phyloP scores from a whole-genome alignment of 2,329 filamentous ascomycete species.

The Talaromyces amestolkiae region DNA sequence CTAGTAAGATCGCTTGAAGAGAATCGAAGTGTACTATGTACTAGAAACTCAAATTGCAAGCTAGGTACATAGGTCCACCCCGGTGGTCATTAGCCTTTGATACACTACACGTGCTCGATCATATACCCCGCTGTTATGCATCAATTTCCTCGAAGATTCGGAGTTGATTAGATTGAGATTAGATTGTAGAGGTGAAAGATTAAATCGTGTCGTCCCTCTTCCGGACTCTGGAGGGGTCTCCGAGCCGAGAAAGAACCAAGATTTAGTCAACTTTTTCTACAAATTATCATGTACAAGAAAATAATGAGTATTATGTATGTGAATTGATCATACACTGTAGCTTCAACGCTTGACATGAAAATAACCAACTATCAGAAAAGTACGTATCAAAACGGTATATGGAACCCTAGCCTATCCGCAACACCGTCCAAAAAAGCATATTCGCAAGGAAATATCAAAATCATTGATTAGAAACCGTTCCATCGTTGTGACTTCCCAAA shows the following conservation, averaged over 20 bases:
- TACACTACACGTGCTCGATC: neutral
- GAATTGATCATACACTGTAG: neutral
- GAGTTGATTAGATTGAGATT: no score
- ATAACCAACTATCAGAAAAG: neutral
- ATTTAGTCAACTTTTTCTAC: neutral
- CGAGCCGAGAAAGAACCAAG: neutral
- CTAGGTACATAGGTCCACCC: neutral
- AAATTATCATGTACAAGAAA: neutral
- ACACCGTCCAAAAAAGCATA: neutral
- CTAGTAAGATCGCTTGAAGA: neutral
- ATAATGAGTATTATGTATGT: neutral
- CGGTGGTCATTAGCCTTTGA: neutral
- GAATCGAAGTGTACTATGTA: neutral
- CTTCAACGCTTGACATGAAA: neutral
- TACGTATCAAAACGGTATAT: neutral
- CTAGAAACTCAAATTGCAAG: neutral
- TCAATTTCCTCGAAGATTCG: neutral
- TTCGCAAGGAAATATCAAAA: no score
- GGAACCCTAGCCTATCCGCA: neutral
- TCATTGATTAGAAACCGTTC: neutral
- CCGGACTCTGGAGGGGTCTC: neutral
- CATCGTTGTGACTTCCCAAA: neutral
- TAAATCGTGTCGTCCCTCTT: neutral
- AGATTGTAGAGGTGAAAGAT: no score
- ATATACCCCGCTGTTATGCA: neutral